A percentile compares a stretch with the other conserved stretches of the same genome.
Evolutionary conservation across 2,329 filamentous ascomycete species (phyloP).

Genomic region (Paraconiothyrium sp.): DNA sequence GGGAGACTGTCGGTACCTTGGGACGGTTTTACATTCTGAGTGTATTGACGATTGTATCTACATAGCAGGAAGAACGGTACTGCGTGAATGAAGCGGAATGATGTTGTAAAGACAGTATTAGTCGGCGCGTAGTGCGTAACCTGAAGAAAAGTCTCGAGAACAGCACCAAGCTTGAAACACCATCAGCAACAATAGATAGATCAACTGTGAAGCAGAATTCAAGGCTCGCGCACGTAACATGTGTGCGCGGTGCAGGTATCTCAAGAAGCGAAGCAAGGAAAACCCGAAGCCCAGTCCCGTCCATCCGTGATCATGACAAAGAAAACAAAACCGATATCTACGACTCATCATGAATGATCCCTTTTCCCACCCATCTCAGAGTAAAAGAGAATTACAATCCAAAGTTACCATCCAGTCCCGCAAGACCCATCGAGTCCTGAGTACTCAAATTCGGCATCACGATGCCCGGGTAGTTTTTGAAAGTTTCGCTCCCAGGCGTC

Average conservation of each 20-base stretch:
- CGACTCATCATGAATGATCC: slow-evolving; percentile 1
- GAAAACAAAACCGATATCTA: background rate
- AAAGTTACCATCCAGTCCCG: slow-evolving; percentile 53
- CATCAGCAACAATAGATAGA: background rate
- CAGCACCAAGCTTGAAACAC: background rate
- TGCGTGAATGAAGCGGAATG: too few relatives aligned
- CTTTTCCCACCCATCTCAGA: background rate
- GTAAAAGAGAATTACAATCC: slow-evolving; percentile 41
- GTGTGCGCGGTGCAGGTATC: slow-evolving; percentile 17
- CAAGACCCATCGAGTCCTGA: slow-evolving; percentile 35
- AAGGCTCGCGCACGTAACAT: slow-evolving; percentile 6
- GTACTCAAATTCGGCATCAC: slow-evolving; percentile 48
- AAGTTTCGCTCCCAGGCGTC: slow-evolving; percentile 41
- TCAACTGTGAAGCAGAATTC: background rate
- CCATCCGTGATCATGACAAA: background rate
- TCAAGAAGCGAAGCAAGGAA: slow-evolving; percentile 18
- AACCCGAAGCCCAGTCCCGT: background rate
- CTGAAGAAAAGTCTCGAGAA: background rate
- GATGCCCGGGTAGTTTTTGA: slow-evolving; percentile 41
- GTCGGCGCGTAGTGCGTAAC: background rate
- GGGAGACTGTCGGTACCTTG: background rate
- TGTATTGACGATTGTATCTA: background rate
- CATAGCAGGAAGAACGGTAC: too few relatives aligned
- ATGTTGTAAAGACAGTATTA: background rate
- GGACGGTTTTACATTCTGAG: background rate